Base-by-base conservation (phyloP, 176 grass and related monocot genomes). In the Ananas comosus region DNA sequence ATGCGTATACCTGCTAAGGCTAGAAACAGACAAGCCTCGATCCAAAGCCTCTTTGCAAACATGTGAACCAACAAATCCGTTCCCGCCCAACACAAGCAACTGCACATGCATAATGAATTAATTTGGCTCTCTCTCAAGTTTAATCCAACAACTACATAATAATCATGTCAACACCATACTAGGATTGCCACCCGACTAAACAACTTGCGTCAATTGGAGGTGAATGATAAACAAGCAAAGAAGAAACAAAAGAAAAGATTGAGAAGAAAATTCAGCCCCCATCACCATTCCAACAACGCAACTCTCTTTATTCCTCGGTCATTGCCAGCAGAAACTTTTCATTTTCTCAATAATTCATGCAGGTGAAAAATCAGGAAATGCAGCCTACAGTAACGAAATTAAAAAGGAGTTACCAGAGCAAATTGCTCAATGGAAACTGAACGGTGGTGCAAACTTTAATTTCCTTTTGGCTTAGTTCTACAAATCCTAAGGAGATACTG, bases 61-160 rank as follows among this genome's bases (percentile, higher is more conserved):
- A 11, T 96, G 88, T 48, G 89, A 96, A 74, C 93, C 93, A 63
- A 96, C 88, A 57, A 92, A 96, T 58, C 93, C 93, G 77, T 83
- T 96, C 73, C 93, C 93, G 70, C 93, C 93, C 47, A 96, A 81
- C 49, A 96, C 88, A 67, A 96, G 77, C 11, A 92, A 64, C 93
- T 96, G 72, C 59, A 84, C 48, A 75, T 16, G 24, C 16, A 73
- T 52, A 47, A 72, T 23, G 57, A 64, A 56, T 48, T 51, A 17
- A 50, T 29, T 9, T 23, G 59, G 19, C 5, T 33, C 5, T 42
- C 48, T 12, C 2, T 13, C 52, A 48, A 22, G 19, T 59, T 14
- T 19, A 10, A 59, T 17, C 14, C 13, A 59, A n/a, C 19, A 59
- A 9, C 7, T 59, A 17, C 10, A 17, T 1, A 21, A 10, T 17